A percentile compares a stretch with the other conserved stretches of the same genome.
Conservation (phyloP, 352 stramenopile species). For the Blastocystis sp. region DNA sequence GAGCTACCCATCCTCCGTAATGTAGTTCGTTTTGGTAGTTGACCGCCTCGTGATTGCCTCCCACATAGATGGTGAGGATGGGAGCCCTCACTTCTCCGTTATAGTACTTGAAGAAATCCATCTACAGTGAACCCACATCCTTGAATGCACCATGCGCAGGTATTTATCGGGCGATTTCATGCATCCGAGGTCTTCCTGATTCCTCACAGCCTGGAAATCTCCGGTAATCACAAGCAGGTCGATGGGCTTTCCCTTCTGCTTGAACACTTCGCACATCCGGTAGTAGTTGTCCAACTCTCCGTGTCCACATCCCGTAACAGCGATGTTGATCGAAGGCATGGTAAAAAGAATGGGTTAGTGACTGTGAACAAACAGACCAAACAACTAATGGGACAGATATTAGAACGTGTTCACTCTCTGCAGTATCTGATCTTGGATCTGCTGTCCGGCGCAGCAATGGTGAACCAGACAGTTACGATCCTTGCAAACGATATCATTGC, state of each 20-base stretch:
- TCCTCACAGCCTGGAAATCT: slow-evolving; percentile 94
- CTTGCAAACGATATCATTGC: slow-evolving; percentile 56
- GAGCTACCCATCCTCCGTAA: slow-evolving; percentile 92
- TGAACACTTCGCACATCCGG: slow-evolving; percentile 77
- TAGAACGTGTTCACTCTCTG: background rate
- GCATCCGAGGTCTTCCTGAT: slow-evolving; percentile 80
- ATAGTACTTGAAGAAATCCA: slow-evolving; percentile 89
- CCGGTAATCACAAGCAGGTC: slow-evolving; percentile 92
- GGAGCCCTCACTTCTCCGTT: slow-evolving; percentile 76
- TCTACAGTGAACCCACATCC: slow-evolving; percentile 58
- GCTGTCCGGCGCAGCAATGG: slow-evolving; percentile 10
- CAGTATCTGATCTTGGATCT: background rate
- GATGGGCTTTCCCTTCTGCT: slow-evolving; percentile 74
- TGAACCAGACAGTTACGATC: slow-evolving; percentile 33
- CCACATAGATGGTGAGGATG: slow-evolving; percentile 89
- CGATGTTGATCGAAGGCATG: slow-evolving; percentile 64
- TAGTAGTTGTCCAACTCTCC: slow-evolving; percentile 95
- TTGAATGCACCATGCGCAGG: slow-evolving; percentile 66
- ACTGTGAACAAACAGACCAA: background rate
- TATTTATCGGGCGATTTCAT: slow-evolving; percentile 90
- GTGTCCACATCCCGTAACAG: slow-evolving; percentile 92
- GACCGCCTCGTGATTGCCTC: slow-evolving; percentile 94
- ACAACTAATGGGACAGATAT: background rate
- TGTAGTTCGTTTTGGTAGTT: slow-evolving; percentile 88
- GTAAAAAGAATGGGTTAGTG: slow-evolving; percentile 7